Evolutionary conservation across 202 grass and related monocot species (phyloP).

Genomic region (Carex arenaria): DNA sequence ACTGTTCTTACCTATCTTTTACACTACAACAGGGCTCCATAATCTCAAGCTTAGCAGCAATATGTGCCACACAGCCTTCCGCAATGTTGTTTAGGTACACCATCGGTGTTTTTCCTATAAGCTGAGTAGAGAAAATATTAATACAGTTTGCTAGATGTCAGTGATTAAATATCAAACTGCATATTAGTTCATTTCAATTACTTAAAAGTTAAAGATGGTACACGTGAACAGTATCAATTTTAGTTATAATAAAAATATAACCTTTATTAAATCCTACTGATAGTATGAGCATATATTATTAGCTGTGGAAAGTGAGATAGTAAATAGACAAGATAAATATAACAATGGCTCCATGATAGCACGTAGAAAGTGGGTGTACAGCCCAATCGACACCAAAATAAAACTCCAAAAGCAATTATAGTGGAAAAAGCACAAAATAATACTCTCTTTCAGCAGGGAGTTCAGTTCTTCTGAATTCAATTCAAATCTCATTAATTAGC

Average conservation of each 20-base stretch:
- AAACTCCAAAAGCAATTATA: not conserved
- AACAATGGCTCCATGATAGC: not conserved
- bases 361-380: not conserved
- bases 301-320: not conserved
- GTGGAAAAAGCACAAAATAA: not conserved
- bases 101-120: conserved; percentile 97
- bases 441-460: not conserved
- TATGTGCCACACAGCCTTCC: conserved; percentile 60
- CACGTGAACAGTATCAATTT: not conserved
- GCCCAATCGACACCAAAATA: not conserved
- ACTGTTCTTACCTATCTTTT: conserved; percentile 61
- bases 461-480: not conserved
- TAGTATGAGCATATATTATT: not conserved
- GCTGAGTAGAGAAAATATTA: conserved; percentile 33
- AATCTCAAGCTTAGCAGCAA: conserved; percentile 93
- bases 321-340: not conserved
- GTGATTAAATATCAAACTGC: not conserved
- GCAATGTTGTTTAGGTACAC: conserved; percentile 88
- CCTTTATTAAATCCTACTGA: not conserved
- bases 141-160: not conserved
- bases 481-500: not conserved
- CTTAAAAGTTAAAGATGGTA: not conserved
- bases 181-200: not conserved
- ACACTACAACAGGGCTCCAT: conserved; percentile 98
- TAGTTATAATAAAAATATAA: not conserved